Base-by-base conservation (phyloP, 441 rosid genomes). In the Croton setiger region DNA sequence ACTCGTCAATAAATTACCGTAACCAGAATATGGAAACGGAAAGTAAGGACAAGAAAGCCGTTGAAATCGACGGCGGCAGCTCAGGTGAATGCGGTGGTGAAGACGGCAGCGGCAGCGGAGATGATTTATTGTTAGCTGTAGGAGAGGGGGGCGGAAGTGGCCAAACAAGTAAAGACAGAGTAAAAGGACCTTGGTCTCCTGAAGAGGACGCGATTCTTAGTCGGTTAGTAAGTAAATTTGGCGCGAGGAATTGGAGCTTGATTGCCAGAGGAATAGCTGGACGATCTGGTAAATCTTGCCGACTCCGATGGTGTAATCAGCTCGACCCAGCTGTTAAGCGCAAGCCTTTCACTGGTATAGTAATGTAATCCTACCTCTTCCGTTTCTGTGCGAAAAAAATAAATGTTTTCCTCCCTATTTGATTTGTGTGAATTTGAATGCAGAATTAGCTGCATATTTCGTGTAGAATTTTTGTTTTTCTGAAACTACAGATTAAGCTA, bases 231-330 rank as follows among this genome's bases (percentile, higher is more conserved):
- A 43, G 72, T 71, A 83, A 79, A 79, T 84, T 79, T 60, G 98
- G 97, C 31, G 75, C 98, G 36, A 83, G 90, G 81, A 90, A 90
- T 78, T 93, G 97, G 97, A 81, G 85, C 79, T 76, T 87, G 85
- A 87, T 93, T 68, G 90, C 96, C 31, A 78, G 86, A 41, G 85
- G 85, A 69, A 88, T 93, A 18, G 64, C 87, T 33, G 98, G 97
- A 11, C 85, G 96, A 35, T 88, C 96, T 20, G 97, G 97, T 21
- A 90, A 88, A 82, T 90, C 96, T 35, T 93, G 97, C 76, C 92
- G 97, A 55, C 91, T 88, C 67, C 84, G 97, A 17, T 93, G 98
- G 98, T 93, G 96, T 81, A 93, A 93, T 74, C 98, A 90, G 91
- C 91, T 93, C 53, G 88, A 90, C 74, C 96, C 94, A 3, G 64